Base-by-base conservation (phyloP, 2,329 filamentous ascomycete species). In the Paecilomyces dactylethromorphus region DNA sequence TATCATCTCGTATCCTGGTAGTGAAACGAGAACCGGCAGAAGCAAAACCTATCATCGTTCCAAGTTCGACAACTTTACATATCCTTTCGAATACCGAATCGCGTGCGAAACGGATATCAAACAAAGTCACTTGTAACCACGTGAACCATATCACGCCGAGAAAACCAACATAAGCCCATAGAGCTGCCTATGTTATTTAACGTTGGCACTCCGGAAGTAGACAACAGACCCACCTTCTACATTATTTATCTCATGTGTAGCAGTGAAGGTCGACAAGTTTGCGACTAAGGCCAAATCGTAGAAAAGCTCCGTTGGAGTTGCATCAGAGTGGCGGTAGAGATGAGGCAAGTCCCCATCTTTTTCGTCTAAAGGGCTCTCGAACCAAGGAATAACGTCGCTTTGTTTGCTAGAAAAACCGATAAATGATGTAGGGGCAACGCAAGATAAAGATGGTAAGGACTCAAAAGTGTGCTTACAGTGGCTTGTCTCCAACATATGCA, bases 101-200 rank as follows among this genome's bases (percentile, higher is more conserved):
- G 24, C 83, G 79, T 0, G 83, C 81, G 67, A 87, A 89, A 0
- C 86, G 84, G 35, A 88, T 82, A 69, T 89, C 87, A 68, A 85
- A 87, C 1, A 88, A 73, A 7, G 81, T 81, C 24, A 85, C 82
- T 60, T 86, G 78, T 35, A 87, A 79, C 87, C 87, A 89, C n/a
- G 84, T 87, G 59, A 87, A 82, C 86, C 86, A 89, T 5, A 88
- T 74, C 18, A 88, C 76, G 22, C 81, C 71, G 66, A 85, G 79
- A 68, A 82, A 84, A 50, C 82, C 75, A 56, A 83, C 74, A 65
- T 84, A 81, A 35, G 78, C 73, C 54, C 69, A 70, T 13, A 80
- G 60, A 56, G 71, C 75, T 78, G 54, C 26, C 39, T 32, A 18
- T 32, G 39, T 56, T 24, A 59, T 69, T 61, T 68, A 63, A 56